phyloP scores from a whole-genome alignment of 2,329 filamentous ascomycete genomes.

The Colletotrichum destructivum region DNA sequence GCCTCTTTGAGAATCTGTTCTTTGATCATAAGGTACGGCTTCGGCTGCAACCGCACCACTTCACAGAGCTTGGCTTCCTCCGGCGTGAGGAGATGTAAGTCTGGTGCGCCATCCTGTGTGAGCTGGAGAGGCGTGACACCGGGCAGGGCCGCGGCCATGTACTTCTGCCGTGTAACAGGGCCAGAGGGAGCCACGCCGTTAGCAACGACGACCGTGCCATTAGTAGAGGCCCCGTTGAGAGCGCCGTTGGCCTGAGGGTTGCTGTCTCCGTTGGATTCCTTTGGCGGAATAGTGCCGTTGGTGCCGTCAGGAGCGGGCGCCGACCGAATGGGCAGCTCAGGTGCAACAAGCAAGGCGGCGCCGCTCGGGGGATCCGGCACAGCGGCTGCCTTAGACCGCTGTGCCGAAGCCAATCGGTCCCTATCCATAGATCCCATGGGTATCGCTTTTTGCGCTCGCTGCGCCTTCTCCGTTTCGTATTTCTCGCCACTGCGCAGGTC shows the following conservation, averaged over 20 bases:
- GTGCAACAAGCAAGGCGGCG: constrained; percentile 82
- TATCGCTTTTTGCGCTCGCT: constrained; percentile 77
- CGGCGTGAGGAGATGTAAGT: constrained; percentile 86
- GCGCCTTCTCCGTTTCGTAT: constrained; percentile 90
- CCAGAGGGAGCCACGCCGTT: constrained; percentile 51
- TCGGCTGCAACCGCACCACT: constrained; percentile 87
- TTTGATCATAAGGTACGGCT: constrained; percentile 96
- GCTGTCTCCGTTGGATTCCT: constrained; percentile 64
- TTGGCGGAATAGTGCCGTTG: constrained; percentile 45
- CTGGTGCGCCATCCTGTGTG: constrained; percentile 82
- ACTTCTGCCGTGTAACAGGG: constrained; percentile 63
- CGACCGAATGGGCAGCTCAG: constrained; percentile 79
- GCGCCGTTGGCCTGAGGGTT: constrained; percentile 70
- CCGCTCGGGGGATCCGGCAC: constrained; percentile 79
- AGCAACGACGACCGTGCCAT: constrained; percentile 56
- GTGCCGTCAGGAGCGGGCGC: constrained; percentile 52
- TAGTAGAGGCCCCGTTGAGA: constrained; percentile 61
- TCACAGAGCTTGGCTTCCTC: constrained; percentile 92
- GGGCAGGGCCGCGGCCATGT: constrained; percentile 69
- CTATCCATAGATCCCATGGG: constrained; percentile 89
- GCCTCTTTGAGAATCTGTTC: constrained; percentile 93
- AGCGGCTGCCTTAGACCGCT: constrained; percentile 77
- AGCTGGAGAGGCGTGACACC: constrained; percentile 77
- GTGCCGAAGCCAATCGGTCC: constrained; percentile 79
- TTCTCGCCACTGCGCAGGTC: constrained; percentile 90